Evolutionary conservation across 352 stramenopile species (phyloP).

Genomic region (Phytopythium kandeliae): DNA sequence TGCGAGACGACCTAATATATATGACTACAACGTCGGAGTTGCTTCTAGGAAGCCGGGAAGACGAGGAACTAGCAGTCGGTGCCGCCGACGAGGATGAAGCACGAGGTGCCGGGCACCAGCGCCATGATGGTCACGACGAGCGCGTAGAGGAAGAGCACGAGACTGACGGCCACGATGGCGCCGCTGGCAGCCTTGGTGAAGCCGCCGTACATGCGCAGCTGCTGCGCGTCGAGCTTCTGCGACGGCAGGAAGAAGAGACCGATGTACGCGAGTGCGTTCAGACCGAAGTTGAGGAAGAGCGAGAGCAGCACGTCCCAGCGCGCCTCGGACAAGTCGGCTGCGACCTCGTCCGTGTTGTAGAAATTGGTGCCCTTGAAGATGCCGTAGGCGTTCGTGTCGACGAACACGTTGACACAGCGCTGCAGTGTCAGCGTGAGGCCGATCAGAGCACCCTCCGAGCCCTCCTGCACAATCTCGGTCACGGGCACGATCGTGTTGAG

Average conservation of each 20-base stretch:
- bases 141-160: constrained; percentile 31
- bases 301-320: constrained; percentile 46
- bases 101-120: constrained; percentile 28
- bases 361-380: constrained; percentile 46
- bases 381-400: constrained; percentile 40
- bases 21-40: background rate
- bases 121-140: constrained; percentile 30
- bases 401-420: constrained; percentile 48
- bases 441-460: constrained; percentile 51
- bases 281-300: constrained; percentile 41
- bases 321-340: constrained; percentile 20
- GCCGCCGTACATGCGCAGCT: constrained; percentile 60
- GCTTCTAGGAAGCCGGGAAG: background rate
- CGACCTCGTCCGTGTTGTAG: constrained; percentile 28
- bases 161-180: constrained; percentile 20
- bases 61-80: constrained; percentile 15
- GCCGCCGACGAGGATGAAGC: constrained; percentile 26
- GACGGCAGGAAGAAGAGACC: constrained; percentile 58
- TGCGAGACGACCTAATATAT: too few species aligned
- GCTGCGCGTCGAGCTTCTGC: constrained; percentile 69
- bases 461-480: constrained; percentile 63
- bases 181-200: constrained; percentile 41
- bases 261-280: constrained; percentile 49
- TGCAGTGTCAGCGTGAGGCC: constrained; percentile 57
- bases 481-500: constrained; percentile 53